Evolutionary conservation across 164 flowering plant species (phyloP), one percentile per base, ranked within the genome.

Genomic region (Stephania cephalantha): DNA sequence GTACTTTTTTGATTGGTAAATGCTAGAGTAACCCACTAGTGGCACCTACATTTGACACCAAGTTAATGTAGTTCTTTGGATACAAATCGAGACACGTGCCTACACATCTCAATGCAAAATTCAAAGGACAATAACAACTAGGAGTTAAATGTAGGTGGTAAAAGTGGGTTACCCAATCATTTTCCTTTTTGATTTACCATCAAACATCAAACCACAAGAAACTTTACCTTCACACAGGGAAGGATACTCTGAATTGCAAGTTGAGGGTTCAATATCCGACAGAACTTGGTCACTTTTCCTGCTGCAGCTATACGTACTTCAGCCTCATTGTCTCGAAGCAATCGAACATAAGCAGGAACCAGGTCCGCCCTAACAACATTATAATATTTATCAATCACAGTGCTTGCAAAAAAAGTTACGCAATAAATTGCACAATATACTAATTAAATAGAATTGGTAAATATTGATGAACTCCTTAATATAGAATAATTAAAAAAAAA

Each of bases 281-380:
- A 93, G 73, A 95, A 93, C 76, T 91, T 95, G 2, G 97, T 93
- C 1, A 93, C 98, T 86, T 93, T 93, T 22, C 98, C 98, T 63
- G 98, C 97, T 81, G 98, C 97, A 58, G 98, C 98, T 71, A 95
- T 95, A 63, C 97, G 90, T 63, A 95, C 98, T 89, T 95, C 97
- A 80, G 98, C 98, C 81, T 95, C 98, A 83, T 93, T 95, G 82
- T 95, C 98, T 75, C 97, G 97, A 80, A 95, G 97, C 53, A 95
- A 79, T 46, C 95, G 89, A 17, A 95, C 98, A 84, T 93, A 95
- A 69, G 98, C 97, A 77, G 97, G 97, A 81, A 95, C 94, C 85
- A 95, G 77, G 73, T 95, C 98, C 76, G 91, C 77, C 88, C 98
- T 95, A 79, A 79, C 72, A 77, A 76, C 65, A 72, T n/a, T n/a